Percentiles rank a stretch among this genome's conserved stretches.
Conservation (phyloP, 345 rosid genomes). For the Eucalyptus tenuipes region DNA sequence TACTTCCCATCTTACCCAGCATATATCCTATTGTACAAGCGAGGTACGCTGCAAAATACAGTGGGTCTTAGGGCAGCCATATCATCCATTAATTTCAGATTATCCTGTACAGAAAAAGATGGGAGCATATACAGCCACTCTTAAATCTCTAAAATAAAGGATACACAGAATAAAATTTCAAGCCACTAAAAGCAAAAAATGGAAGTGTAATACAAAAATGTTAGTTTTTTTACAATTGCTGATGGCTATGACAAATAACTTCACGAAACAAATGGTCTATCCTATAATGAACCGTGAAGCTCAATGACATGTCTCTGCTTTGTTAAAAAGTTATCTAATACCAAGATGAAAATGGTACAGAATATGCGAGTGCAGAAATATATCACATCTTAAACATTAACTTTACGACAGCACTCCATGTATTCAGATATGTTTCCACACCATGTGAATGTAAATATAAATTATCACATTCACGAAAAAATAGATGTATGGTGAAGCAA, state of each 20-base stretch:
- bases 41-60: constrained; percentile 90
- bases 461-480: background rate
- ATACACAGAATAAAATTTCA: background rate
- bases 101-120: constrained; percentile 46
- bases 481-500: background rate
- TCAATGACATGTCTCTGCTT: background rate
- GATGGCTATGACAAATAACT: background rate
- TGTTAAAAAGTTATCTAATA: background rate
- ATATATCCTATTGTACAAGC: constrained; percentile 87
- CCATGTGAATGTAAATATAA: background rate
- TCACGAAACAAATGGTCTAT: background rate
- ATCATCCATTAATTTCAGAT: constrained; percentile 85
- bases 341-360: background rate
- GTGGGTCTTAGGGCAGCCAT: constrained; percentile 88
- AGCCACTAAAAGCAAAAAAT: background rate
- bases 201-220: background rate
- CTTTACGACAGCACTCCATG: background rate
- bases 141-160: background rate
- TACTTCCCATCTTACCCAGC: constrained; percentile 36
- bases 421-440: background rate
- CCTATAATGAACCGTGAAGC: background rate
- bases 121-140: background rate
- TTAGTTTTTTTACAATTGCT: background rate
- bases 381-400: background rate
- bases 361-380: background rate